Base-by-base conservation (phyloP, 805 yeast species). In the Saccharomycopsis fermentans region DNA sequence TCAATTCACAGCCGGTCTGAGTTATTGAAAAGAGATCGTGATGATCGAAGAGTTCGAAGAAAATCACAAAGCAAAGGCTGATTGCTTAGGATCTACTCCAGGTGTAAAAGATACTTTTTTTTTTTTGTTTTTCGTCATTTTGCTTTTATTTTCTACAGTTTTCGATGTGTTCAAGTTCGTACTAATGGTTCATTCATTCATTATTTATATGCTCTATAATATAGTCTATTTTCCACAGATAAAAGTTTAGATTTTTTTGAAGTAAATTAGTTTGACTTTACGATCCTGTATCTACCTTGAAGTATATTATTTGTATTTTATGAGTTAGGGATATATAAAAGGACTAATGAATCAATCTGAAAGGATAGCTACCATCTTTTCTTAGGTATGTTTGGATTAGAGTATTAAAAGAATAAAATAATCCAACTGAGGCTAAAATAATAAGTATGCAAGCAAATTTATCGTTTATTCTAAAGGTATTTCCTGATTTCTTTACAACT, bases 281-380 rank as follows among this genome's bases (percentile, higher is more conserved):
- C 8, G 12, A 32, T 32, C 35, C 12, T 16, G 21, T 12, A 12
- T 37, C 43, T 37, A 37, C n/a, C 19, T 37, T 11, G 12, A 32
- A 32, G 12, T 32, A 32, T 32, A 32, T 32, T 32, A 37, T 21
- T 21, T 21, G 24, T 43, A 43, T 43, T 9, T 43, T n/a, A 11
- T 43, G 29, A 4, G 24, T 43, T 24, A 9, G 11, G 16, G 6
- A 12, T 21, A 21, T 11, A 11, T 21, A 43, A 11, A 43, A 43
- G 27, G 1, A 43, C n/a, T 26, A 43, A 21, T 43, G 50, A 24
- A 21, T 1, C 51, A 63, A 62, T n/a, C 66, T 67, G 55, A 73
- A 81, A 0, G 84, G 84, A 65, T 81, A 81, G 1, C 68, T 75
- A 2, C 66, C 70, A 63, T 79, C 81, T 65, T 81, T 81, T 16